phyloP scores from a whole-genome alignment of 1,284 basidiomycete genomes.

The Irpex sp. region DNA sequence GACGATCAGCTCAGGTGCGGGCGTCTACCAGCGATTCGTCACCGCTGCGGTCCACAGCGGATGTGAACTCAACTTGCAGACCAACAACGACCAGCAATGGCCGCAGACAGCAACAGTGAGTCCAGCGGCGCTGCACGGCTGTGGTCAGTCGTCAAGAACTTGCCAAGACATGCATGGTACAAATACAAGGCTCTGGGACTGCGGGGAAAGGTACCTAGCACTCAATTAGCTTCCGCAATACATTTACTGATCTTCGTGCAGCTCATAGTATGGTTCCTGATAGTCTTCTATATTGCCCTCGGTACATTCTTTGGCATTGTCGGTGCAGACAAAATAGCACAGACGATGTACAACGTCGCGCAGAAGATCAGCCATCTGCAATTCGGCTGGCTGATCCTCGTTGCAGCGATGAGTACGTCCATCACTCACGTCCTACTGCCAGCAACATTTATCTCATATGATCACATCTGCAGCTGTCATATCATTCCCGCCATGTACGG shows the following conservation, averaged over 20 bases:
- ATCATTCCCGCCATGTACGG: conserved; percentile 76
- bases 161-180: conserved; percentile 9
- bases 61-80: neutral
- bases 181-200: conserved; percentile 15
- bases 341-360: conserved; percentile 65
- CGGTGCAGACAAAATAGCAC: conserved; percentile 60
- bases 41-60: neutral
- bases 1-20: neutral
- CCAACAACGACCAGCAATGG: neutral
- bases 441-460: conserved; percentile 4
- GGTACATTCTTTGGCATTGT: conserved; percentile 43
- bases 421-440: neutral
- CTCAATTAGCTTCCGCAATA: neutral
- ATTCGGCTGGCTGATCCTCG: conserved; percentile 60
- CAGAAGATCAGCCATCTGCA: conserved; percentile 52
- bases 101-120: neutral
- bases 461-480: conserved; percentile 41
- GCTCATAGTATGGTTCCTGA: conserved; percentile 39
- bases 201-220: conserved; percentile 12
- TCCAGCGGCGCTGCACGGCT: conserved; percentile 1
- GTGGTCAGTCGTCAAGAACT: conserved; percentile 10
- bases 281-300: conserved; percentile 40
- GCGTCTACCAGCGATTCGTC: neutral
- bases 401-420: conserved; percentile 44
- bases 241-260: conserved; percentile 12